phyloP scores from a whole-genome alignment of 306 rosid species.

The Malus fusca region DNA sequence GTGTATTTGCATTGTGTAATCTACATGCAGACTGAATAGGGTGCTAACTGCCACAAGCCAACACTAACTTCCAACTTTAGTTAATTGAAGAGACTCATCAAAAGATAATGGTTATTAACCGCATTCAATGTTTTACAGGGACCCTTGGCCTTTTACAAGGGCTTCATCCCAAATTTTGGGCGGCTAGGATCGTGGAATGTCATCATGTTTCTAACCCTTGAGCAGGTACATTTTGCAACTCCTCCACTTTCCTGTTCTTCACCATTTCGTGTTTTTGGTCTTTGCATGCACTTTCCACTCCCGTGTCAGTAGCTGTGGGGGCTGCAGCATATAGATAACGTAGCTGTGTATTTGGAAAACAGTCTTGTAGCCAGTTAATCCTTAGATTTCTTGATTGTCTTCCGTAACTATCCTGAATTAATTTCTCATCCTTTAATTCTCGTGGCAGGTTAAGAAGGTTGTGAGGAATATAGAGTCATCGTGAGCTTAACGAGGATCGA shows the following conservation, averaged over 20 bases:
- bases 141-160: conserved; percentile 87
- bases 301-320: no score
- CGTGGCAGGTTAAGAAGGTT: conserved; percentile 58
- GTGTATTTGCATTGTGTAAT: background rate
- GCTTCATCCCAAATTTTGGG: conserved; percentile 88
- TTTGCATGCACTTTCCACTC: background rate
- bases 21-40: background rate
- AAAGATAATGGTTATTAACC: background rate
- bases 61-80: background rate
- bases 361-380: no score
- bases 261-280: background rate
- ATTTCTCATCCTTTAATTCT: conserved; percentile 11
- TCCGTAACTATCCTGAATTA: background rate
- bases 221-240: conserved; percentile 56
- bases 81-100: background rate
- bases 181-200: conserved; percentile 98
- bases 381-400: background rate
- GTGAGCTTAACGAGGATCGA: conserved; percentile 15
- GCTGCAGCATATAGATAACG: no score
- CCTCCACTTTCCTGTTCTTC: background rate
- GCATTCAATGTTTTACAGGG: conserved; percentile 57
- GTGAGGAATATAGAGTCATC: conserved; percentile 59
- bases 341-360: no score
- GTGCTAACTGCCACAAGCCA: background rate
- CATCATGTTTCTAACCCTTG: conserved; percentile 92